phyloP scores from a whole-genome alignment of 2,329 filamentous ascomycete species.

The Clonostachys solani region DNA sequence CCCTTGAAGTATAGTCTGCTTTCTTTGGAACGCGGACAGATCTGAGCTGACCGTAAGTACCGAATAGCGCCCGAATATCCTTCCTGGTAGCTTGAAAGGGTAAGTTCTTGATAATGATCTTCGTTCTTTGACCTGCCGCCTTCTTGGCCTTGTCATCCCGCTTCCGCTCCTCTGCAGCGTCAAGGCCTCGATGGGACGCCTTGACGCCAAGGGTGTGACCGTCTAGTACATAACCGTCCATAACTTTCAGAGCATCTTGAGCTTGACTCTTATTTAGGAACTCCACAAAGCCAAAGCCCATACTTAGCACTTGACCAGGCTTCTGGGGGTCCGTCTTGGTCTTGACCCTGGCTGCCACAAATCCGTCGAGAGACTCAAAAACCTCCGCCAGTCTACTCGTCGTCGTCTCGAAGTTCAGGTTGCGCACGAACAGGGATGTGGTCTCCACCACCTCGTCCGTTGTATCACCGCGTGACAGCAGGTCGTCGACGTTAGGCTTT shows the following conservation, averaged over 20 bases:
- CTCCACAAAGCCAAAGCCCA: constrained; percentile 96
- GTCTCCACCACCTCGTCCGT: constrained; percentile 53
- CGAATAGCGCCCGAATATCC: constrained; percentile 81
- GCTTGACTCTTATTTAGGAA: constrained; percentile 78
- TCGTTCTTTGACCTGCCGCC: constrained; percentile 70
- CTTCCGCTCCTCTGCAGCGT: constrained; percentile 82
- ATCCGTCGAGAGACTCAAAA: constrained; percentile 81
- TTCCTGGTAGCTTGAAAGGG: constrained; percentile 95
- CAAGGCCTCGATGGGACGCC: constrained; percentile 79
- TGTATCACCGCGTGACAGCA: constrained; percentile 55
- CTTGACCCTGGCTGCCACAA: constrained; percentile 85
- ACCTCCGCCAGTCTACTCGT: constrained; percentile 69
- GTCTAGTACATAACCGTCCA: constrained; percentile 87
- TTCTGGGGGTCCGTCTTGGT: constrained; percentile 92
- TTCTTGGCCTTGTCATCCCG: constrained; percentile 83
- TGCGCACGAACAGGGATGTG: constrained; percentile 87
- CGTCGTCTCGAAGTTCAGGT: constrained; percentile 88
- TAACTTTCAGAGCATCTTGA: constrained; percentile 72
- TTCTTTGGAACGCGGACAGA: constrained; percentile 94
- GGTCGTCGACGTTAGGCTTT: constrained; percentile 65
- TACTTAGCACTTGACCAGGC: constrained; percentile 81
- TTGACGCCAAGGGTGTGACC: constrained; percentile 82
- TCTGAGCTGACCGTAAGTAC: constrained; percentile 86
- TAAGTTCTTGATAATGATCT: constrained; percentile 97
- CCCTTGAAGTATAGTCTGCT: constrained; percentile 81